phyloP scores from a whole-genome alignment of 2,329 filamentous ascomycete genomes.

The Helotiales sp. region DNA sequence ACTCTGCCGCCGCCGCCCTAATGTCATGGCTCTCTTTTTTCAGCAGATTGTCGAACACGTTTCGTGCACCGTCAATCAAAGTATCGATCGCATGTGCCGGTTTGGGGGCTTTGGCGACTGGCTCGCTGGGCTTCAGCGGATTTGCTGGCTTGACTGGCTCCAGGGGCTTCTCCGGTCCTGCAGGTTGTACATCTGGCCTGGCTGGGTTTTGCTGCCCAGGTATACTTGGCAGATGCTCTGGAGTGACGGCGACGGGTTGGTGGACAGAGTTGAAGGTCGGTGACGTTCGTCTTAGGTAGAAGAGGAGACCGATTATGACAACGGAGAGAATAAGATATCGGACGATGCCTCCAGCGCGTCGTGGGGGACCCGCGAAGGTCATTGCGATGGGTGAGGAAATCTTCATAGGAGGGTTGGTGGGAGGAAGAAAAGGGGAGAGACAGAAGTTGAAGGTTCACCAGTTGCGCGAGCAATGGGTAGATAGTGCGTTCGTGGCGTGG shows the following conservation, averaged over 20 bases:
- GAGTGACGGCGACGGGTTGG: conserved; percentile 16
- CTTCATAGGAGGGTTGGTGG: conserved; percentile 31
- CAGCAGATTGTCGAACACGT: conserved; percentile 47
- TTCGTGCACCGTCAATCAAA: conserved; percentile 49
- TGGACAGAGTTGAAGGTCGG: conserved; percentile 18
- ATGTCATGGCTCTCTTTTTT: conserved; percentile 51
- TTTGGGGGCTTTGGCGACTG: not conserved
- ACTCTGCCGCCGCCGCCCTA: conserved; percentile 53
- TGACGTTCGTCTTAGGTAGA: conserved; percentile 23
- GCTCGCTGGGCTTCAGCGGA: conserved; percentile 1
- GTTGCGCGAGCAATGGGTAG: not conserved
- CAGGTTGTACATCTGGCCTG: conserved; percentile 16
- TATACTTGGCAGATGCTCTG: conserved; percentile 14
- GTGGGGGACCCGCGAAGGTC: conserved; percentile 38
- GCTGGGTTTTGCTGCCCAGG: conserved; percentile 11
- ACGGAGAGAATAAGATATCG: conserved; percentile 29
- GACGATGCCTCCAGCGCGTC: conserved; percentile 35
- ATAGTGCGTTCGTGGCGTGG: not conserved
- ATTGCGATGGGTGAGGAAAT: conserved; percentile 38
- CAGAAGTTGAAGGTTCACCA: too few species aligned
- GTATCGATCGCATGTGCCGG: conserved; percentile 51
- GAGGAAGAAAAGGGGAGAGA: not conserved
- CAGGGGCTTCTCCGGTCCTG: conserved; percentile 1
- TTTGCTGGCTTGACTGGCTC: not conserved
- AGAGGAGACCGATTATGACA: conserved; percentile 18